phyloP scores from a whole-genome alignment of 768 basidiomycete genomes.

The Trametes villosa region DNA sequence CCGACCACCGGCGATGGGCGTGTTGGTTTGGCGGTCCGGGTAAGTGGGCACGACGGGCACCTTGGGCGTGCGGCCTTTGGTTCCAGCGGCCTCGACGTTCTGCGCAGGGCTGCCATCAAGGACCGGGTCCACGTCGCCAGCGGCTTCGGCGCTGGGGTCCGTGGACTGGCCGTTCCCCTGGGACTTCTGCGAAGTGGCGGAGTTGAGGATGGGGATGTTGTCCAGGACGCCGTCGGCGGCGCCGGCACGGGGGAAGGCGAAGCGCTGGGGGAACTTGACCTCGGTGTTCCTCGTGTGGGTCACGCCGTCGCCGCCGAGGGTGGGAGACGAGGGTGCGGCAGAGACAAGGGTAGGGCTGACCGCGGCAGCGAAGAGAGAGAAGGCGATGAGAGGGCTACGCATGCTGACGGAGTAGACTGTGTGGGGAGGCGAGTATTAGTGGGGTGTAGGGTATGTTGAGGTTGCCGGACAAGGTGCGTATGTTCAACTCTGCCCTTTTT shows the following conservation, averaged over 20 bases:
- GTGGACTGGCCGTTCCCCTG: too few relatives aligned
- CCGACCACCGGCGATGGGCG: slow-evolving; percentile 21
- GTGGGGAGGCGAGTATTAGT: background rate
- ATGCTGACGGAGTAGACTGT: slow-evolving; percentile 25
- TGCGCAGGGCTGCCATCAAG: too few relatives aligned
- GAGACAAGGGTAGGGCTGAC: slow-evolving; percentile 30
- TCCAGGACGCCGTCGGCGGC: too few relatives aligned
- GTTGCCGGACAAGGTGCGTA: slow-evolving; percentile 10
- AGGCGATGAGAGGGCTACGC: slow-evolving; percentile 36
- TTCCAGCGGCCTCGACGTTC: too few relatives aligned
- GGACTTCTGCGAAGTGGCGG: too few relatives aligned
- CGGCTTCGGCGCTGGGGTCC: too few relatives aligned
- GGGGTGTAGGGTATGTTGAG: slow-evolving; percentile 4
- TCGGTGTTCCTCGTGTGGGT: slow-evolving; percentile 15
- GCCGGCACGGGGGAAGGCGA: slow-evolving; percentile 3
- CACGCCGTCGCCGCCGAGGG: slow-evolving; percentile 11
- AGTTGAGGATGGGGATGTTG: too few relatives aligned
- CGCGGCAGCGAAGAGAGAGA: slow-evolving; percentile 33
- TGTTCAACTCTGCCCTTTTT: slow-evolving; percentile 2
- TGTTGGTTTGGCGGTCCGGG: too few relatives aligned
- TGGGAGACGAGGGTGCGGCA: slow-evolving; percentile 29
- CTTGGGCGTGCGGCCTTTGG: background rate
- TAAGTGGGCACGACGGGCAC: background rate
- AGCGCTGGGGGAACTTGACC: slow-evolving; percentile 2
- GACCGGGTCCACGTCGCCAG: too few relatives aligned